phyloP scores from a whole-genome alignment of 176 grass and related monocot genomes.

The Lolium multiflorum region DNA sequence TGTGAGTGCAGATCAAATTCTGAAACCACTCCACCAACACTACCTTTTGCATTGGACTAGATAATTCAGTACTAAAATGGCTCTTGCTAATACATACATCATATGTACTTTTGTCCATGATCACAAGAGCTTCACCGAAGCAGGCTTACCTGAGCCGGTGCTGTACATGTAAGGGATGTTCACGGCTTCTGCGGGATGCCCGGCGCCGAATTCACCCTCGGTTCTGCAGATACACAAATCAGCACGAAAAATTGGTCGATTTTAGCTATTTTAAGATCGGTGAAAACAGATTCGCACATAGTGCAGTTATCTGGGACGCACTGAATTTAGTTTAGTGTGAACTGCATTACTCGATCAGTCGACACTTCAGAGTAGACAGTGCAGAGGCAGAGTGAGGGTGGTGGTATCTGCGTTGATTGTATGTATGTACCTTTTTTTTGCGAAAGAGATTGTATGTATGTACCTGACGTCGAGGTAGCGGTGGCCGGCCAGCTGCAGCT shows the following conservation, averaged over 20 bases:
- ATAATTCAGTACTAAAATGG: background rate
- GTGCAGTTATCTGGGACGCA: no score
- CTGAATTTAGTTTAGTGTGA: no score
- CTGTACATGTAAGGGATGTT: constrained; percentile 83
- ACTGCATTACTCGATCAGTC: no score
- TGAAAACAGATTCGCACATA: no score
- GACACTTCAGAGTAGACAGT: no score
- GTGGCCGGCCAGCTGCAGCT: constrained; percentile 78
- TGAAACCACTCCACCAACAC: background rate
- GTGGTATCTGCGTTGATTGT: background rate
- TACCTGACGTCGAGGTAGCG: constrained; percentile 94
- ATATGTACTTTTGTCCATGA: background rate
- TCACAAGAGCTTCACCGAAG: background rate
- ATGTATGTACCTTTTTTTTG: constrained; percentile 57
- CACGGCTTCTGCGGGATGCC: constrained; percentile 69
- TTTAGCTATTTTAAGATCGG: background rate
- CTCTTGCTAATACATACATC: background rate
- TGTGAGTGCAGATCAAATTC: background rate
- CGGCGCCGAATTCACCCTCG: constrained; percentile 57
- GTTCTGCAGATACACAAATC: constrained; percentile 41
- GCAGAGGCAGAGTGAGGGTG: background rate
- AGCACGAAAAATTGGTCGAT: background rate
- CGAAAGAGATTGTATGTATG: no score
- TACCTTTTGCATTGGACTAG: background rate
- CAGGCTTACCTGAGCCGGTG: constrained; percentile 62